phyloP scores from a whole-genome alignment of 352 stramenopile species.

The Globisporangium acanthophoron region DNA sequence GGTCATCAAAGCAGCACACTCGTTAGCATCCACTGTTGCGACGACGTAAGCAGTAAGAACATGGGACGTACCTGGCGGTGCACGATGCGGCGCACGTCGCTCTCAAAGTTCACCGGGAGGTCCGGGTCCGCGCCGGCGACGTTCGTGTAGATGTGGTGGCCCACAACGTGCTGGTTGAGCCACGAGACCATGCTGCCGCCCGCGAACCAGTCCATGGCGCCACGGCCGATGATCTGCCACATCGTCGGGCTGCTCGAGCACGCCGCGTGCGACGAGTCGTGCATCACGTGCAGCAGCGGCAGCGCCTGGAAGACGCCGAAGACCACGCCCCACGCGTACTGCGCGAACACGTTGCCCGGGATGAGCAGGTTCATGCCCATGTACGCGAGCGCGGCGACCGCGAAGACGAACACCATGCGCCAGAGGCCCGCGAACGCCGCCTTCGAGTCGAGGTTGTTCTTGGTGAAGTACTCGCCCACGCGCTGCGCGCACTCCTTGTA shows the following conservation, averaged over 20 bases:
- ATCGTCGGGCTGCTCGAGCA: constrained; percentile 75
- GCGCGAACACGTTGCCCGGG: constrained; percentile 43
- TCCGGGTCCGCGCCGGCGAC: constrained; percentile 91
- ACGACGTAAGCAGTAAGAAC: too few relatives aligned
- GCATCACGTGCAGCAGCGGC: constrained; percentile 90
- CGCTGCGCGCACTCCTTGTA: constrained; percentile 85
- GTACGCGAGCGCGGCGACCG: constrained; percentile 57
- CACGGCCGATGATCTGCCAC: constrained; percentile 72
- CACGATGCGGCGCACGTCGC: constrained; percentile 82
- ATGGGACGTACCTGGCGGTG: constrained; percentile 53
- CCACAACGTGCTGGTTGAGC: constrained; percentile 95
- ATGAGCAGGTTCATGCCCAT: constrained; percentile 69
- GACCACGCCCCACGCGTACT: constrained; percentile 70
- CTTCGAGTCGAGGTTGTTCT: constrained; percentile 89
- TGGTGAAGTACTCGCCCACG: constrained; percentile 86
- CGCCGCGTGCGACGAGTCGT: constrained; percentile 89
- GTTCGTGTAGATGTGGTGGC: constrained; percentile 96
- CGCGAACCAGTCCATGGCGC: constrained; percentile 89
- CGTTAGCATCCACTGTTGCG: neutral
- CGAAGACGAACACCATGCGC: constrained; percentile 84
- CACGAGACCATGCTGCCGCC: constrained; percentile 91
- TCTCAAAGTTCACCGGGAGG: constrained; percentile 85
- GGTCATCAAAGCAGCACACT: neutral
- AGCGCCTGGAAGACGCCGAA: constrained; percentile 89
- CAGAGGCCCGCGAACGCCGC: constrained; percentile 68